Conservation (phyloP, 225 moss, liverwort and hornwort genomes). For the Climacium dendroides region DNA sequence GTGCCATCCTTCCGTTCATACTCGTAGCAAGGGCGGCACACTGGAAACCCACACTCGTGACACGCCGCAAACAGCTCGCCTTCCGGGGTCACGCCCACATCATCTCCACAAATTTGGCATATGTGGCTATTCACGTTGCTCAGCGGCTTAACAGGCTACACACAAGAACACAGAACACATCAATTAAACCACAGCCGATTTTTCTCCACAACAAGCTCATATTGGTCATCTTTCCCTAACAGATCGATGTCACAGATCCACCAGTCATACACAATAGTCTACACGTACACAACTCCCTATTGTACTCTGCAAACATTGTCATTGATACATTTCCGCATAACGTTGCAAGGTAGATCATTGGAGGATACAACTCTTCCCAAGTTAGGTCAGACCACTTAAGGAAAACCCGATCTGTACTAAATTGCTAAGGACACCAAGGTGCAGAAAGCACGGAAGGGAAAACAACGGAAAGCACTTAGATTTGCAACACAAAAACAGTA, state of each 20-base stretch:
- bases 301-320: conserved; percentile 21
- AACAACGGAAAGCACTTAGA: not conserved
- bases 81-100: conserved; percentile 48
- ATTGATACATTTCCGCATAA: not conserved
- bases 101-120: conserved; percentile 80
- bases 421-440: not conserved
- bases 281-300: not conserved
- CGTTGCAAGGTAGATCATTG: not conserved
- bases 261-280: not conserved
- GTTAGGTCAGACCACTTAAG: not conserved
- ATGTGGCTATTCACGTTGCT: conserved; percentile 55
- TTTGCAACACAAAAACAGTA: not conserved
- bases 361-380: not conserved
- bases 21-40: conserved; percentile 85
- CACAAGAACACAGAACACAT: not conserved
- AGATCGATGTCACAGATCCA: not conserved
- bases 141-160: conserved; percentile 42
- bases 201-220: not conserved
- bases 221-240: not conserved
- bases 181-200: not conserved
- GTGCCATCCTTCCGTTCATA: conserved; percentile 90
- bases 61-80: conserved; percentile 85
- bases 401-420: not conserved
- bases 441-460: not conserved
- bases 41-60: conserved; percentile 75